Conservation (phyloP, 108 stramenopile species). For the Cyclotella cryptica region DNA sequence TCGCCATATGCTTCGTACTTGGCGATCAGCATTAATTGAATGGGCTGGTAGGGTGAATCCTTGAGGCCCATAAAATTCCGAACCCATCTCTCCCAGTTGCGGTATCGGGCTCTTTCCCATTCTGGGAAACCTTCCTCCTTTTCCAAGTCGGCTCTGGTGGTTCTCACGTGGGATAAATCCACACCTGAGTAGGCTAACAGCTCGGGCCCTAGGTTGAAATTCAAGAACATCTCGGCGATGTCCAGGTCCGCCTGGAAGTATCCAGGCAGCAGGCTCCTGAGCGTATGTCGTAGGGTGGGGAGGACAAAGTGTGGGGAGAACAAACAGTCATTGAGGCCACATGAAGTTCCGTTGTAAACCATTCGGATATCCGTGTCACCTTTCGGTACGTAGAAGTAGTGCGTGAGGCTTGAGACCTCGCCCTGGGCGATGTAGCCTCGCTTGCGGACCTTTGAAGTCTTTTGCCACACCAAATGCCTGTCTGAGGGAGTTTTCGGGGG, state of each 20-base stretch:
- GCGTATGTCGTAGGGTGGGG: conserved; percentile 25
- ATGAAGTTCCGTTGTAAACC: conserved; percentile 49
- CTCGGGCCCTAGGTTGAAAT: conserved; percentile 33
- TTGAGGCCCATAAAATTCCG: no score
- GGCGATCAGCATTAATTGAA: conserved; percentile 19
- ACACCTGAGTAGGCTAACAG: conserved; percentile 36
- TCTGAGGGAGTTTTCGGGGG: neutral
- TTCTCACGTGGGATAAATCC: conserved; percentile 30
- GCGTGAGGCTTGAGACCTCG: conserved; percentile 1
- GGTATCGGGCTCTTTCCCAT: conserved; percentile 11
- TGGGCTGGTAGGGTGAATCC: conserved; percentile 40
- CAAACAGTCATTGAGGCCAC: conserved; percentile 51
- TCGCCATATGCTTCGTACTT: no score
- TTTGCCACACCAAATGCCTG: neutral
- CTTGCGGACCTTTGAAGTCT: conserved; percentile 17
- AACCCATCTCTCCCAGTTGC: no score
- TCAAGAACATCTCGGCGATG: conserved; percentile 60
- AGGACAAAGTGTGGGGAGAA: conserved; percentile 55
- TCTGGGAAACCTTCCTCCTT: no score
- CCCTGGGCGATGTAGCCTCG: conserved; percentile 22
- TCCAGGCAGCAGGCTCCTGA: no score
- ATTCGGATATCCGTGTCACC: conserved; percentile 53
- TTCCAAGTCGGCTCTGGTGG: neutral
- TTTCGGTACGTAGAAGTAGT: conserved; percentile 54
- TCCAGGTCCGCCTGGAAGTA: conserved; percentile 51